Base-by-base conservation (phyloP, 2,329 filamentous ascomycete species). In the Raffaelea deltoideospora region DNA sequence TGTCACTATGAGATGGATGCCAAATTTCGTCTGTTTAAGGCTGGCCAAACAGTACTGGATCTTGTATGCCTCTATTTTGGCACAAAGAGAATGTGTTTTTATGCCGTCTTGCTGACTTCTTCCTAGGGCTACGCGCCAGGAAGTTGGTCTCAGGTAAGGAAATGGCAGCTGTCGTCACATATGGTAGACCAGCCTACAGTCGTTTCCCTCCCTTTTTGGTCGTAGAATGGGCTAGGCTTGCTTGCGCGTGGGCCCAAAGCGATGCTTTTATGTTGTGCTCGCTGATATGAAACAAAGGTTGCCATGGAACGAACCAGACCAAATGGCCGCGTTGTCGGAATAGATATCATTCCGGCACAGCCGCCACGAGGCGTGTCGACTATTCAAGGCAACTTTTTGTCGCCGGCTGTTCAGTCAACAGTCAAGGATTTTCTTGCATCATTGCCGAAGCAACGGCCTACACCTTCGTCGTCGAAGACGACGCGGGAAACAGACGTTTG, bases 371-470 rank as follows among this genome's bases (percentile, higher is more conserved):
- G 90, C 18, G 86, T 93, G n/a, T 87, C 83, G 21, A 85, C 85
- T 3, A 86, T 98, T 39, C 90, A 98, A 57, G 90, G 92, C 33
- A 83, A 98, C 54, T 96, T 98, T 46, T 64, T 96, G 29, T 80
- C 77, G 6, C 68, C 74, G 0, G 58, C 60, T 3, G 77, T 95
- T n/a, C 81, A 81, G 54, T 68, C 64, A 18, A 72, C 88, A 54
- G 77, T 94, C 28, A 78, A 79, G 53, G 67, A 74, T 5, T 90
- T 87, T 50, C 71, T 98, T 29, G 59, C 66, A 6, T 15, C 27
- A 3, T 8, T 2, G 26, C 20, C n/a, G 10, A 24, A 29, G 15
- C 20, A 8, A 22, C 4, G 19, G 21, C 4, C 15, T 5, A 14
- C 10, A 38, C 22, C 21, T 33, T 34, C 18, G 35, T 37, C 34